phyloP scores from a whole-genome alignment of 345 rosid genomes.

The Odontarrhena argentea region DNA sequence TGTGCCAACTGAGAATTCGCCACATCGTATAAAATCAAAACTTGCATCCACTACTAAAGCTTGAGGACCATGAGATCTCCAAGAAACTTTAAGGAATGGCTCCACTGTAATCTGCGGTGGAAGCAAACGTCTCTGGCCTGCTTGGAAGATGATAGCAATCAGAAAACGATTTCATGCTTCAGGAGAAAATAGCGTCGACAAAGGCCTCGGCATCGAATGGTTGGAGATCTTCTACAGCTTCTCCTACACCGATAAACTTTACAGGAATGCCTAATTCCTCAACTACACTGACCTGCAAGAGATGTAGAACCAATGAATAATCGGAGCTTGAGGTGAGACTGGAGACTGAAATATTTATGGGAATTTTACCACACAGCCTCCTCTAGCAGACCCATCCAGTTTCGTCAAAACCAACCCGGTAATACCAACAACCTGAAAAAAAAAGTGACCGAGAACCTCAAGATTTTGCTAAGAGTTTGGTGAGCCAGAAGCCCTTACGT shows the following conservation, averaged over 20 bases:
- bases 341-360: neutral
- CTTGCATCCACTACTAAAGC: constrained; percentile 17
- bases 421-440: constrained; percentile 75
- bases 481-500: constrained; percentile 11
- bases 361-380: constrained; percentile 85
- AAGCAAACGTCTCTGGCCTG: constrained; percentile 8
- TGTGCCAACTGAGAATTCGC: constrained; percentile 8
- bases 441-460: constrained; percentile 23
- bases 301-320: neutral
- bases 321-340: constrained; percentile 13
- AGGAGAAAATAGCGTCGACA: constrained; percentile 81
- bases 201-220: constrained; percentile 90
- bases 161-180: constrained; percentile 29
- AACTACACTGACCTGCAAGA: constrained; percentile 85
- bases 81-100: constrained; percentile 26
- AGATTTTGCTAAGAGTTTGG: constrained; percentile 2
- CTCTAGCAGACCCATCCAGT: constrained; percentile 96
- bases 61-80: constrained; percentile 14
- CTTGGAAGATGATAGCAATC: constrained; percentile 6
- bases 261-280: constrained; percentile 95
- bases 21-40: constrained; percentile 3
- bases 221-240: constrained; percentile 89
- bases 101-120: constrained; percentile 4
- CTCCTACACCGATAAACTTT: constrained; percentile 94
- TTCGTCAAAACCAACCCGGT: constrained; percentile 93